A percentile compares a stretch with the other conserved stretches of the same genome.
phyloP scores from a whole-genome alignment of 805 yeast species.

The Saccharomyces kudriavzevii region DNA sequence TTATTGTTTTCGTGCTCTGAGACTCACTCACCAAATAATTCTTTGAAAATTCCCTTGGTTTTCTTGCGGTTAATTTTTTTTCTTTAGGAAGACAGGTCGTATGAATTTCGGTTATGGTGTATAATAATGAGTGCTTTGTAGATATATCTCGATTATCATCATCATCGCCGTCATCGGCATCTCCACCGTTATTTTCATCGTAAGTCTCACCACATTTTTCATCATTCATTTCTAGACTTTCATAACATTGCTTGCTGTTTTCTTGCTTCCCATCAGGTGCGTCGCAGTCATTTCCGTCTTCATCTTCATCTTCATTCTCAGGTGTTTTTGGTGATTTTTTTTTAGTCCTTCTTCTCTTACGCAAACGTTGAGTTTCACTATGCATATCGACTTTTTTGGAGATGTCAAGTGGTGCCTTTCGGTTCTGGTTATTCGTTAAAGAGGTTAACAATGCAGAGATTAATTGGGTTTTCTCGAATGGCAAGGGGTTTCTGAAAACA shows the following conservation, averaged over 20 bases:
- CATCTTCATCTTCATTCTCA: not conserved
- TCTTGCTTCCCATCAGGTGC: not conserved
- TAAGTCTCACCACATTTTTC: not conserved
- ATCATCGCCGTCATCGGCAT: not conserved
- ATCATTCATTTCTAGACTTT: not conserved
- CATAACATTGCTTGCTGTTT: not conserved
- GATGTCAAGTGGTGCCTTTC: not conserved
- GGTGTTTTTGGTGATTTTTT: not conserved
- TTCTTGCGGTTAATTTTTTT: constrained; percentile 8
- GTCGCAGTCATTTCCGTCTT: not conserved
- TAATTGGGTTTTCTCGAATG: constrained; percentile 6
- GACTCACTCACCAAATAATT: constrained; percentile 6
- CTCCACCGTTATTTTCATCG: not conserved
- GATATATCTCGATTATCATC: constrained; percentile 1
- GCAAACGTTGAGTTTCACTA: constrained; percentile 1
- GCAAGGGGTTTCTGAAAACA: constrained; percentile 7
- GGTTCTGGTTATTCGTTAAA: not conserved
- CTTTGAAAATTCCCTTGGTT: constrained; percentile 7
- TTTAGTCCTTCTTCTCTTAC: not conserved
- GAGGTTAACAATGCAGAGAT: constrained; percentile 2
- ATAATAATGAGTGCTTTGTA: constrained; percentile 1
- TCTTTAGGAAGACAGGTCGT: constrained; percentile 11
- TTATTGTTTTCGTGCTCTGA: constrained; percentile 1
- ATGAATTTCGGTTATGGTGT: constrained; percentile 9
- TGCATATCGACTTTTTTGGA: not conserved